Conservation (phyloP, 225 moss, liverwort and hornwort species). For the Asterella californica region DNA sequence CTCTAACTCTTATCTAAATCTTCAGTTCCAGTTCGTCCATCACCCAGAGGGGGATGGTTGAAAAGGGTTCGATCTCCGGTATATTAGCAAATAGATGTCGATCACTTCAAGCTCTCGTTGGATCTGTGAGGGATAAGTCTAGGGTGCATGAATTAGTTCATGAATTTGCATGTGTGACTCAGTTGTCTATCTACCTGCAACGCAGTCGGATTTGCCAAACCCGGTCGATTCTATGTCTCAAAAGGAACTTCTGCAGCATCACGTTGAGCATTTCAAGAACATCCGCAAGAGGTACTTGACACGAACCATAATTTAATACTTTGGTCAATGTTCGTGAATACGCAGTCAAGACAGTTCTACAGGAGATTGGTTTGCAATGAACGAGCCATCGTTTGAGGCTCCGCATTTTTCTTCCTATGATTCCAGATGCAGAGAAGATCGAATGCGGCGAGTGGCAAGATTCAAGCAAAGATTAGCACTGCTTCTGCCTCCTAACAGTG, state of each 20-base stretch:
- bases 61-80: no score
- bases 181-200: background rate
- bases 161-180: background rate
- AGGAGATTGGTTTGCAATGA: background rate
- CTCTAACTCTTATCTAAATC: no score
- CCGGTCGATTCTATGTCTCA: conserved; percentile 44
- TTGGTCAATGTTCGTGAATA: background rate
- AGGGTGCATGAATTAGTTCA: background rate
- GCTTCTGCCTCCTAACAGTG: conserved; percentile 58
- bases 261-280: conserved; percentile 62
- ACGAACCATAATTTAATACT: background rate
- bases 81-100: no score
- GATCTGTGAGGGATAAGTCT: no score
- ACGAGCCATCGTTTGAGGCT: background rate
- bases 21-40: background rate
- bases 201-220: conserved; percentile 34
- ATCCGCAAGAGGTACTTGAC: conserved; percentile 67
- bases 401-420: background rate
- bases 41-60: no score
- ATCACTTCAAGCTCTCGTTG: no score
- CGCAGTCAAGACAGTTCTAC: background rate
- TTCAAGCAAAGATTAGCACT: conserved; percentile 81
- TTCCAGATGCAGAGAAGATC: conserved; percentile 65
- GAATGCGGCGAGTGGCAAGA: conserved; percentile 67
- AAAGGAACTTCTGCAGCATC: conserved; percentile 58